Conservation (phyloP, 73 alveolate genomes). For the Paramecium bursaria region DNA sequence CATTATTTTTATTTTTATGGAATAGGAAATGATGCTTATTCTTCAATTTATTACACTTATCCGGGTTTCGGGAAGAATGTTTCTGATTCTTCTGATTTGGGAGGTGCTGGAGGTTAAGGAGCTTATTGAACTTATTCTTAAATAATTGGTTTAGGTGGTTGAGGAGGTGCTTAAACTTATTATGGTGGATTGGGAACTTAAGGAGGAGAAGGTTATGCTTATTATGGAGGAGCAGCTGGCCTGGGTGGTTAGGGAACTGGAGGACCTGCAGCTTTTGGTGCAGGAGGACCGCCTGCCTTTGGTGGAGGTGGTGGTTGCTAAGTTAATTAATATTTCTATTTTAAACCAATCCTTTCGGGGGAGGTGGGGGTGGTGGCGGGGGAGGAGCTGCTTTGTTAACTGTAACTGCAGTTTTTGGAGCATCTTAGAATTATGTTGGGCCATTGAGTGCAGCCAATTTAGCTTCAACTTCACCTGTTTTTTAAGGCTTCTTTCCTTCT, state of each 20-base stretch:
- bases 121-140: neutral
- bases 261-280: no score
- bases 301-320: no score
- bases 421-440: neutral
- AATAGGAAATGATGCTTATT: conserved; percentile 20
- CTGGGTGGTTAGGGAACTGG: no score
- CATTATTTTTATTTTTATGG: conserved; percentile 1
- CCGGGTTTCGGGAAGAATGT: conserved; percentile 54
- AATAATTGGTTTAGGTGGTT: neutral
- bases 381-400: neutral
- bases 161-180: conserved; percentile 1
- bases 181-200: neutral
- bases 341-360: no score
- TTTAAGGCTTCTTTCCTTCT: conserved; percentile 1
- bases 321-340: no score
- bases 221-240: conserved; percentile 6
- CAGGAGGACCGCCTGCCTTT: no score
- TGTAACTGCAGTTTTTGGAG: conserved; percentile 26
- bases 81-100: neutral
- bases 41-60: neutral
- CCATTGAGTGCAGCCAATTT: conserved; percentile 12
- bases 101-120: neutral
- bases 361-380: conserved; percentile 22
- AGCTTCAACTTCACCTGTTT: conserved; percentile 7
- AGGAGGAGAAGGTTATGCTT: conserved; percentile 12